Base-by-base conservation (phyloP, 495 filamentous ascomycete genomes). In the Hypoxylon crocopeplum region DNA sequence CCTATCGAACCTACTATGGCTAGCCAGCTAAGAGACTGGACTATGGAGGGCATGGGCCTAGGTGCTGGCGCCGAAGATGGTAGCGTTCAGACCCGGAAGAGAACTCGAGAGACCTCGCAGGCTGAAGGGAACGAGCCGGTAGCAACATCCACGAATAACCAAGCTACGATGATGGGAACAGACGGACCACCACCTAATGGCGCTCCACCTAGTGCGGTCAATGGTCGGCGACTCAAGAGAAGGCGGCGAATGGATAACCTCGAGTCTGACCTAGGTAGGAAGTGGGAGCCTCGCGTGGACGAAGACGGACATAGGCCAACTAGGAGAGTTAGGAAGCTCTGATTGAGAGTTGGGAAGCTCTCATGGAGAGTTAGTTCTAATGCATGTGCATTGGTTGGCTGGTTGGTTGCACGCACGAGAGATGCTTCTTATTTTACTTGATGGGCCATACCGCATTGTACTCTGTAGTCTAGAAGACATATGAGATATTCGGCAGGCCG, bases 261-360 rank as follows among this genome's bases (percentile, higher is more conserved):
- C 8, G 27, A 29, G 37, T 48, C 41, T 7, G 27, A 53, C 22
- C 30, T 63, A 5, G 59, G 59, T 12, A 57, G 29, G 15, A 49
- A 54, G 4, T 63, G 59, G 59, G 48, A 63, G 15, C 33, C 48
- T 27, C 48, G 27, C 15, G 53, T 57, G 13, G 59, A 63, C 16
- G 48, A 36, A 13, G 15, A 47, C 12, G 59, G 59, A 13, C 59
- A 52, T 22, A 53, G 59, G 13, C 53, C 48, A n/a, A 7, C 34
- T n/a, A 41, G 48, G 8, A 38, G 25, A 10, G 30, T 29, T 16
- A 53, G 34, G 25, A 52, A 48, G 13, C 5, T 10, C 32, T 37
- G 6, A 47, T 27, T 12, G 38, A 34, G 20, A 2, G 24, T 27
- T 8, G 4, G 24, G 24, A 27, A 27, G 25, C 25, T 10, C 25